Base-by-base conservation (phyloP, 495 filamentous ascomycete species). In the Hypoxylon lenormandii region DNA sequence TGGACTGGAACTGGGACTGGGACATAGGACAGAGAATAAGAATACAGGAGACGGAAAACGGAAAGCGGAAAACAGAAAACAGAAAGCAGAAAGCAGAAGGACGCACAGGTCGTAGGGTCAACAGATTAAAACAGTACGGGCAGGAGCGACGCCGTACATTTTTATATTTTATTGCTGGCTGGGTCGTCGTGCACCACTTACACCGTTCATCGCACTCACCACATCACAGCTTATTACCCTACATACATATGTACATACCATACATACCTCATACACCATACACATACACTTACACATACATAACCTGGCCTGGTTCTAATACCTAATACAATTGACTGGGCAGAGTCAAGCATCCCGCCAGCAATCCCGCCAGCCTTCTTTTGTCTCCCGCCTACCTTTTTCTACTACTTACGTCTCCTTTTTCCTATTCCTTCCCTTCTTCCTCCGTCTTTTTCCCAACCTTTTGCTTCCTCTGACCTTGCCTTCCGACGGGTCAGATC, bases 281-380 rank as follows among this genome's bases (percentile, higher is more conserved):
- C n/a, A n/a, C n/a, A n/a, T n/a, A n/a, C n/a, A n/a, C n/a, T n/a
- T n/a, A n/a, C n/a, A n/a, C n/a, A n/a, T n/a, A n/a, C n/a, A 33
- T 33, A 33, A 33, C 30, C 5, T 33, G 23, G 30, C 6, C 30
- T 33, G 30, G 6, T 33, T 7, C 30, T 33, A 28, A 28, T 7
- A 7, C 7, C 10, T 33, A n/a, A n/a, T n/a, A n/a, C n/a, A n/a
- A n/a, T n/a, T n/a, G n/a, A 33, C 30, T 33, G 30, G 30, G 30
- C 6, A 33, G 30, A 33, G 30, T 33, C 30, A 33, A 33, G 30
- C 30, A 33, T 33, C 30, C 43, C 2, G 22, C 22, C 21, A 33
- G 30, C 30, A 26, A 28, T 26, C n/a, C 46, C 26, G 28, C 47
- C 23, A 42, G 38, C 45, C 57, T 26, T 52, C 43, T 52, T 42